A percentile compares a stretch with the other conserved stretches of the same genome.
Evolutionary conservation across 495 filamentous ascomycete species (phyloP).

Genomic region (Neurospora hispaniola): DNA sequence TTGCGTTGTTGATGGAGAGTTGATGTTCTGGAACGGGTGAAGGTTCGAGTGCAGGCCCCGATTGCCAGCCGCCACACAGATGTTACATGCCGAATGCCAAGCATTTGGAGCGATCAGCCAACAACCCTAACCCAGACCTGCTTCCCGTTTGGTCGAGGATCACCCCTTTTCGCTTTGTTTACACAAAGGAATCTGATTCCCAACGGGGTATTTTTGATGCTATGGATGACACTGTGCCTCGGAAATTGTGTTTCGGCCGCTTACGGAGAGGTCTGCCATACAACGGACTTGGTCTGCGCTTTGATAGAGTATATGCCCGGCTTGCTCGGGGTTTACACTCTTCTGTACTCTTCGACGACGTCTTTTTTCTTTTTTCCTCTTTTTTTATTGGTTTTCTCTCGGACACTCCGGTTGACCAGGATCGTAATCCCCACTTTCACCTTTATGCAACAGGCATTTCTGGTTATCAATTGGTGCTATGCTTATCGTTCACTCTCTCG

Average conservation of each 20-base stretch:
- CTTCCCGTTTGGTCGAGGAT: not conserved
- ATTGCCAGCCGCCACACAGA: not conserved
- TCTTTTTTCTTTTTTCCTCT: not conserved
- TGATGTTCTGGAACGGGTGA: not conserved
- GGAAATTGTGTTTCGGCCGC: not conserved
- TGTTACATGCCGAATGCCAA: not conserved
- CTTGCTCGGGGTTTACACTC: not conserved
- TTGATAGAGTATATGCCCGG: not conserved
- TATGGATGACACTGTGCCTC: not conserved
- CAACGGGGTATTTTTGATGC: not conserved
- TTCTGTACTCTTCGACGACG: not conserved
- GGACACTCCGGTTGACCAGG: not conserved
- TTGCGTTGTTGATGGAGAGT: not conserved
- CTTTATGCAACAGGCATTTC: not conserved
- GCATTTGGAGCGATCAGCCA: not conserved
- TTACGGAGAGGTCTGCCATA: not conserved
- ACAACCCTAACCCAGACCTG: not conserved
- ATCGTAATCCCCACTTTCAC: not conserved
- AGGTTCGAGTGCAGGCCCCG: not conserved
- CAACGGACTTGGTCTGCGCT: not conserved
- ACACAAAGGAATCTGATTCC: not conserved
- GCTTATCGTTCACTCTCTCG: not conserved
- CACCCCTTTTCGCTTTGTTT: not conserved
- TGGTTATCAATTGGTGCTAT: not conserved
- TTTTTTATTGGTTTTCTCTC: not conserved